Evolutionary conservation across 148 eudicot species (phyloP), one percentile per base, ranked within the genome.

Genomic region (Cornus florida): DNA sequence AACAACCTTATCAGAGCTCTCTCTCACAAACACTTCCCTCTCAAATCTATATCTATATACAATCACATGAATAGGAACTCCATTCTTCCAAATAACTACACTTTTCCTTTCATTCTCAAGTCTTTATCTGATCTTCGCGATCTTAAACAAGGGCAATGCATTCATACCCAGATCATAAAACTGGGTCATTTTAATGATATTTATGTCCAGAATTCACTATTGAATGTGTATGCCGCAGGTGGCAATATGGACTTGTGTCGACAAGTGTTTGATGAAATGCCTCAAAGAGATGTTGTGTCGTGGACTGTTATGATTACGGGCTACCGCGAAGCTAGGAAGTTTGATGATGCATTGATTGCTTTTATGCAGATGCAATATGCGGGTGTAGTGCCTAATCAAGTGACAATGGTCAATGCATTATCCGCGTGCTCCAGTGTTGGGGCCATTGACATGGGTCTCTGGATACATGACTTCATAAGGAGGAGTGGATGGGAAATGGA

Each of bases 261-360:
- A 17, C 70, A 70, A 23, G 78, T 87, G 88, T 89, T 87, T 32
- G 89, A 89, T 67, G 87, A 87, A 89, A 86, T 87, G 90, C 77
- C 85, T 6, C 67, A 78, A 41, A 86, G 86, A 79, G 90, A 87
- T 79, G 90, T 87, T 20, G 92, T 87, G 4, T 84, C 89, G 0
- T 89, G 92, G 90, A 89, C 88, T 17, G 85, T 71, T 31, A 65
- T 89, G 89, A 84, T 89, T 28, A 68, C 77, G 24, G 90, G 90
- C 72, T 86, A 70, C 79, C 78, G 71, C 41, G 82, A 84, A 35
- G 72, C 71, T 60, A 83, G 81, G 79, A 77, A 33, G 73, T 77
- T 76, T 62, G 86, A 81, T 20, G 86, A 87, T 22, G 87, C 92
- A 3, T 77, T 87, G 67, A 23, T 79, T 69, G 62, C 73, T 67